A percentile compares a stretch with the other conserved stretches of the same genome.
phyloP scores from a whole-genome alignment of 1,284 basidiomycete species.

The Moesziomyces antarcticus region DNA sequence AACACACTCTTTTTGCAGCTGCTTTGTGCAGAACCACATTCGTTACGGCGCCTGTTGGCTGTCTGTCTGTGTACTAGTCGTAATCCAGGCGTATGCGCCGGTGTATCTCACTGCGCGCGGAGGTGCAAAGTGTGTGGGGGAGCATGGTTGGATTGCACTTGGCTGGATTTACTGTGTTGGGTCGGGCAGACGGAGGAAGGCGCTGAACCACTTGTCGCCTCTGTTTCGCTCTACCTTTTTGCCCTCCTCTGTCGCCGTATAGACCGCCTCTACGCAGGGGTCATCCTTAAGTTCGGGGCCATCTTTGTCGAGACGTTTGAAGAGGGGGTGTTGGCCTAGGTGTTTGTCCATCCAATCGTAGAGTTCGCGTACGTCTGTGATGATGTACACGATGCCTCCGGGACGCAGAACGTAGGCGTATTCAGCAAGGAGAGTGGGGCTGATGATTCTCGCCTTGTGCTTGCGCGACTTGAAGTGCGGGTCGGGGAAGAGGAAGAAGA shows the following conservation, averaged over 20 bases:
- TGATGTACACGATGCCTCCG: constrained; percentile 94
- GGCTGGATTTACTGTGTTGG: constrained; percentile 39
- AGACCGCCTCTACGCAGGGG: constrained; percentile 65
- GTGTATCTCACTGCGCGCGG: no score
- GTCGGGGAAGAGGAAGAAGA: constrained; percentile 99
- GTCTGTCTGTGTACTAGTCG: constrained; percentile 10
- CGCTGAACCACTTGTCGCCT: constrained; percentile 88
- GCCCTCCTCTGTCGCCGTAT: constrained; percentile 81
- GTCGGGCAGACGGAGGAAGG: constrained; percentile 73
- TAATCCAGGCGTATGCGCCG: constrained; percentile 3
- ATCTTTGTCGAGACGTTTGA: constrained; percentile 79
- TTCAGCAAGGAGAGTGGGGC: constrained; percentile 86
- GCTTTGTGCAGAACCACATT: not conserved
- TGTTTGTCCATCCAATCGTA: constrained; percentile 96
- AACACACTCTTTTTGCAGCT: not conserved
- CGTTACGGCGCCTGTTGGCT: not conserved
- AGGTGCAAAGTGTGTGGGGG: no score
- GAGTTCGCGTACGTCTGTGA: constrained; percentile 94
- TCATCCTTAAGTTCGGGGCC: constrained; percentile 72
- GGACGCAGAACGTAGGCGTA: constrained; percentile 93
- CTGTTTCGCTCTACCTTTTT: constrained; percentile 93
- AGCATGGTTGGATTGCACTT: no score
- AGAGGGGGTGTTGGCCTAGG: constrained; percentile 85
- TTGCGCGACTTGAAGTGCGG: constrained; percentile 98
- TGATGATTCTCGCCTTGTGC: constrained; percentile 95